phyloP scores from a whole-genome alignment of 352 stramenopile genomes.

The Phytophthora nicotianae region DNA sequence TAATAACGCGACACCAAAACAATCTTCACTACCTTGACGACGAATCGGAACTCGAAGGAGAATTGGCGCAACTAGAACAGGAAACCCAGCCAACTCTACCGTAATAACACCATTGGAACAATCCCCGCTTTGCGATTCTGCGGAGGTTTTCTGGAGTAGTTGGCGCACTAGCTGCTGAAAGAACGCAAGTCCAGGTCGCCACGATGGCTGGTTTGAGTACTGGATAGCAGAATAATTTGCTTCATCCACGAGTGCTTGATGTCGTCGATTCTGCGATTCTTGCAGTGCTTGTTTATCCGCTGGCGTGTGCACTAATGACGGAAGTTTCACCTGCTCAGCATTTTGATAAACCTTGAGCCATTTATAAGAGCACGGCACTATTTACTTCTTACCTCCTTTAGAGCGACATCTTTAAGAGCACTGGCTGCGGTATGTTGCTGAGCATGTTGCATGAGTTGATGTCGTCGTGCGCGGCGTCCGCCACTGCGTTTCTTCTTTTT shows the following conservation, averaged over 20 bases:
- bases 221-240: conserved; percentile 43
- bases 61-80: conserved; percentile 33
- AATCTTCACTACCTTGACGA: neutral
- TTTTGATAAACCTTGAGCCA: neutral
- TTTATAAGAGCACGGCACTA: neutral
- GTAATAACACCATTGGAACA: conserved; percentile 7
- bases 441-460: conserved; percentile 32
- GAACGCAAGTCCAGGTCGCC: conserved; percentile 54
- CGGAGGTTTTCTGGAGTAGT: conserved; percentile 13
- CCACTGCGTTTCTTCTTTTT: conserved; percentile 37
- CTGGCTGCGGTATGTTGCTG: conserved; percentile 61
- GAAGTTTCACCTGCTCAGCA: conserved; percentile 21
- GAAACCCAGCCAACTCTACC: conserved; percentile 30
- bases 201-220: conserved; percentile 37
- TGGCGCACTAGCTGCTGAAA: conserved; percentile 45
- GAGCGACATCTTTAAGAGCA: conserved; percentile 42
- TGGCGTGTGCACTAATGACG: conserved; percentile 3
- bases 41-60: conserved; percentile 24
- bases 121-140: neutral
- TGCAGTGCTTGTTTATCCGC: conserved; percentile 20
- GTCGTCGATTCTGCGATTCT: conserved; percentile 32
- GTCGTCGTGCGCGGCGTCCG: conserved; percentile 1
- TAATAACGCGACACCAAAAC: conserved; percentile 22
- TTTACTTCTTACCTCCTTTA: conserved; percentile 27
- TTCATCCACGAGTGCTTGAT: conserved; percentile 45